Percentiles rank a stretch among this genome's conserved stretches.
These are phyloP conservation scores for Nannochloropsis salina DNA, from an alignment of 108 stramenopile species.

Conservation along the genomic window DNA sequence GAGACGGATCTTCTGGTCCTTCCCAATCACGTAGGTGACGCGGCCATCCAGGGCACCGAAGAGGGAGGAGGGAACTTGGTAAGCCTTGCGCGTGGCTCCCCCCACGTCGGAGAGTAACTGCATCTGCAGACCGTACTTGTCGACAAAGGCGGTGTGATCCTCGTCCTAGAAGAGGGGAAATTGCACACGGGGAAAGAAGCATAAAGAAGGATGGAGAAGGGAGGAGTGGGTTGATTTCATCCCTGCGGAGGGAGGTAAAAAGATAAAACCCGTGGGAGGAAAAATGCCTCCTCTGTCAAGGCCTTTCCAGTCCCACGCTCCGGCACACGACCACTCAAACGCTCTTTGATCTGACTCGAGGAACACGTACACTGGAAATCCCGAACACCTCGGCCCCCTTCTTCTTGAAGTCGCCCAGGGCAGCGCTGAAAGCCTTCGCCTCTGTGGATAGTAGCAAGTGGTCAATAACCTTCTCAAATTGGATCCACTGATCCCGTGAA, in stretches of 20 bases:
- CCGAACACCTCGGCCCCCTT: slow-evolving; percentile 52
- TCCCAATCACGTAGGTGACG: slow-evolving; percentile 54
- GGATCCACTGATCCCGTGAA: too few relatives aligned
- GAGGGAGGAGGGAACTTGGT: slow-evolving; percentile 34
- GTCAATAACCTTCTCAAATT: too few relatives aligned
- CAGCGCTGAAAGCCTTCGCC: slow-evolving; percentile 45
- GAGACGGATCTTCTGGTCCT: slow-evolving; percentile 35
- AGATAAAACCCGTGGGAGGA: not conserved
- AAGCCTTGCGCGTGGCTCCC: slow-evolving; percentile 25
- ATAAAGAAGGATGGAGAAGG: not conserved
- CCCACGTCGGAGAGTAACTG: slow-evolving; percentile 52
- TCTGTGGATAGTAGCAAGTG: slow-evolving; percentile 1
- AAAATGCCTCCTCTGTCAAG: slow-evolving; percentile 21
- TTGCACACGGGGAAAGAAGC: not conserved
- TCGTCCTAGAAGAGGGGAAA: slow-evolving; percentile 23
- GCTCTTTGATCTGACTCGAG: not conserved
- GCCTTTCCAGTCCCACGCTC: not conserved
- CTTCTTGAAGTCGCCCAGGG: slow-evolving; percentile 41
- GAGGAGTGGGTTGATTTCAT: not conserved
- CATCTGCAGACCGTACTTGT: slow-evolving; percentile 36
- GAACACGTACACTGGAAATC: slow-evolving; percentile 30
- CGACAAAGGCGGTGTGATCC: slow-evolving; percentile 46
- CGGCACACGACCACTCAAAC: not conserved
- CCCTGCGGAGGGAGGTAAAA: too few relatives aligned
- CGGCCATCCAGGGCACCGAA: slow-evolving; percentile 52